Evolutionary conservation across 2,329 filamentous ascomycete genomes (phyloP).

Genomic region (Incumbomyces delicatus): DNA sequence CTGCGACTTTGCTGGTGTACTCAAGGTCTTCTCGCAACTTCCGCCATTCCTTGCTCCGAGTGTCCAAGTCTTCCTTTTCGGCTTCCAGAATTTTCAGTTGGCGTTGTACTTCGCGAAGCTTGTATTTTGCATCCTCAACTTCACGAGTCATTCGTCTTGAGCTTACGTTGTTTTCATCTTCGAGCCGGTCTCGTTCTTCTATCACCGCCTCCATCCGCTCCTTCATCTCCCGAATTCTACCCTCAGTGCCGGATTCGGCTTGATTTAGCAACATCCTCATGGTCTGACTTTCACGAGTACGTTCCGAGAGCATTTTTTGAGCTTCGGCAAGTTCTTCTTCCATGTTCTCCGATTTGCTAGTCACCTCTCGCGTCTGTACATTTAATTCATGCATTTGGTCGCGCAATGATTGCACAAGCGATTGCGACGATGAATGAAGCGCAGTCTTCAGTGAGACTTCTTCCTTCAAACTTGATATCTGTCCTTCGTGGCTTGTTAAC

Average conservation of each 20-base stretch:
- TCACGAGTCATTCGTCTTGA: slow-evolving; percentile 70
- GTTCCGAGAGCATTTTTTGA: slow-evolving; percentile 74
- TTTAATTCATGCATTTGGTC: slow-evolving; percentile 82
- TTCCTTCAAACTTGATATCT: slow-evolving; percentile 60
- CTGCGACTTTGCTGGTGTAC: slow-evolving; percentile 55
- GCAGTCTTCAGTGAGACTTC: slow-evolving; percentile 76
- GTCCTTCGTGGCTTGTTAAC: slow-evolving; percentile 55
- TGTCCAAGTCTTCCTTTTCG: slow-evolving; percentile 69
- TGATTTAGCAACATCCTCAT: slow-evolving; percentile 85
- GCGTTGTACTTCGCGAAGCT: slow-evolving; percentile 71
- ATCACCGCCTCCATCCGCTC: slow-evolving; percentile 78
- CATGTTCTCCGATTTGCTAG: slow-evolving; percentile 69
- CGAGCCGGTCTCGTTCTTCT: slow-evolving; percentile 86
- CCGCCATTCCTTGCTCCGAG: slow-evolving; percentile 64
- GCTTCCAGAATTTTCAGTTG: slow-evolving; percentile 60
- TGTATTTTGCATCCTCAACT: slow-evolving; percentile 72
- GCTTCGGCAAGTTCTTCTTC: slow-evolving; percentile 89
- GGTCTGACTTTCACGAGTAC: slow-evolving; percentile 84
- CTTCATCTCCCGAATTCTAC: slow-evolving; percentile 77
- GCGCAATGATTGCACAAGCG: slow-evolving; percentile 80
- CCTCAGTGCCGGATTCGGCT: slow-evolving; percentile 72
- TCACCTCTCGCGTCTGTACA: slow-evolving; percentile 83
- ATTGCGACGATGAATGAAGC: slow-evolving; percentile 77
- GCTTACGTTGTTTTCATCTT: slow-evolving; percentile 76
- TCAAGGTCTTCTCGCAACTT: slow-evolving; percentile 68